Evolutionary conservation across 2,329 filamentous ascomycete genomes (phyloP), one percentile per base, ranked within the genome.

Genomic region (Knoxdaviesia proteae): DNA sequence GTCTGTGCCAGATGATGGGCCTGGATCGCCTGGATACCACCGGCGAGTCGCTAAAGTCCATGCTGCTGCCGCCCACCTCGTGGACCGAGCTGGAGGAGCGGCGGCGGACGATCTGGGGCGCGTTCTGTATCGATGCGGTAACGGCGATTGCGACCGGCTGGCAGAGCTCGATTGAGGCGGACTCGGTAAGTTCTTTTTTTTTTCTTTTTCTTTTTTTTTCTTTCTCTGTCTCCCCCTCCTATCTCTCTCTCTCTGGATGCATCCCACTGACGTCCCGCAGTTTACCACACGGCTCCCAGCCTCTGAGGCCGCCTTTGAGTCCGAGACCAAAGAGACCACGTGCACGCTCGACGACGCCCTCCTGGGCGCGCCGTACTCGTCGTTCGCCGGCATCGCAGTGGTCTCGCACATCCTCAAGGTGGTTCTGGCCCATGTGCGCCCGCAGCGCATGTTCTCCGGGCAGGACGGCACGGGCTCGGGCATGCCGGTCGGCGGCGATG

Each of bases 111-210:
- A 93, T 94, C 51, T 94, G 88, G 88, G 73, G 78, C 49, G 70
- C 77, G 1, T 94, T 88, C 52, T 80, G 77, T 49, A 69, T 82
- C 37, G 87, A 94, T 56, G 72, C 82, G 31, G 92, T 92, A 58
- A 79, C 83, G 3, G 84, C 80, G 51, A 82, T 93, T 42, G 84
- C 84, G 8, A 93, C 86, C 4, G 87, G 87, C 3, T 94, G 87
- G 87, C 84, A 87, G 0, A 79, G 83, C 63, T 63, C 77, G 31
- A 76, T 94, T 37, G 77, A 92, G 48, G 70, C 83, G 45, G 65
- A 65, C 53, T 83, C 93, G 48, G 71, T 69, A 50, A 51, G 58
- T 50, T 36, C 4, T 32, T 5, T 30, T 11, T 36, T 9, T n/a
- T 36, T n/a, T 9, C 6, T 7, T 29, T 7, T 8, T n/a, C 5